Base-by-base conservation (phyloP, 169 alveolate genomes). In the Cryptosporidium felis region DNA sequence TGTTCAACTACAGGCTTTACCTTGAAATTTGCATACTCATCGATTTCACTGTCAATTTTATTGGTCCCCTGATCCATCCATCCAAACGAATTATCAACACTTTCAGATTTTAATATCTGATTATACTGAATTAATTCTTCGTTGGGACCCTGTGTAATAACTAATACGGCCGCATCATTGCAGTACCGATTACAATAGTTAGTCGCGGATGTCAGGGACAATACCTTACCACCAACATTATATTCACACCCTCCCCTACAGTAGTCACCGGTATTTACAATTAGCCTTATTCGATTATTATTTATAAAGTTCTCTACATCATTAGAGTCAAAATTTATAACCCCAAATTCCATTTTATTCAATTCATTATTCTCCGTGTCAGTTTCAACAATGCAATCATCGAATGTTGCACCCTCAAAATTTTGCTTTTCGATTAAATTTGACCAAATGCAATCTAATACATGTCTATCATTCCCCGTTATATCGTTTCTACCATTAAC, bases 391-490 rank as follows among this genome's bases (percentile, higher is more conserved):
- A 80, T 88, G 53, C 88, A 80, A n/a, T 88, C 74, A 80, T 44
- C 53, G 0, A 62, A 60, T 61, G 79, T 82, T 10, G 62, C 38
- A 4, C 80, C 82, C 5, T 79, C 61, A 36, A 81, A 88, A 42
- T 74, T 49, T 46, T 79, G 82, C 42, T 80, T 60, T 46, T 91
- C 94, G 63, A 90, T 89, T 2, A 90, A 82, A 12, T 89, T 91
- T 46, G 90, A 74, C 94, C 94, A 91, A 59, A 91, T 74, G n/a
- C 90, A 88, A 58, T 91, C 94, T 6, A 91, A 80, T n/a, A 91
- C 88, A 16, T 63, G 59, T 47, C 85, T 80, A 23, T 88, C 85
- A 14, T 26, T 79, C 3, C 38, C 82, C 18, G 34, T 5, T 59
- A 46, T 18, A 3, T 23, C 61, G 30, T 12, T 82, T 42, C 40